Percentiles rank a stretch among this genome's conserved stretches.
Evolutionary conservation across 2,329 filamentous ascomycete species (phyloP).

Genomic region (Neonectria magnoliae): DNA sequence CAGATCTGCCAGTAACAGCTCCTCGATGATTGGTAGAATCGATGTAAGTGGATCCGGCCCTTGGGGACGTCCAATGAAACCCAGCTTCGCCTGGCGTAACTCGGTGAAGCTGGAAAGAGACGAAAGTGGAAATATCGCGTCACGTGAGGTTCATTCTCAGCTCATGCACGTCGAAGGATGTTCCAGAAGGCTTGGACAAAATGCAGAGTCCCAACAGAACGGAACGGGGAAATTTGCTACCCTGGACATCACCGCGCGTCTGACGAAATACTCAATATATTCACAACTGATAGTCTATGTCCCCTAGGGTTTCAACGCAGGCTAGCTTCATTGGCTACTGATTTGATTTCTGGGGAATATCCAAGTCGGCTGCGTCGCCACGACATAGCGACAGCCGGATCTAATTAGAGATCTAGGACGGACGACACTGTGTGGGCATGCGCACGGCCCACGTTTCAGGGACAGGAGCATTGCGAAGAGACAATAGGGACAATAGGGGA

Average conservation of each 20-base stretch:
- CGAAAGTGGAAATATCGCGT: slow-evolving; percentile 20
- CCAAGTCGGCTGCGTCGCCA: not conserved
- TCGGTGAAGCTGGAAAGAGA: slow-evolving; percentile 28
- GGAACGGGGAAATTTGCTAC: not conserved
- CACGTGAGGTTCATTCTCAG: slow-evolving; percentile 17
- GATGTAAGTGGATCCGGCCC: not conserved
- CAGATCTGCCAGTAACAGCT: not conserved
- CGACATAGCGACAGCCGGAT: slow-evolving; percentile 9
- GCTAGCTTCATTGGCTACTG: not conserved
- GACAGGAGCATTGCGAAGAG: slow-evolving; percentile 7
- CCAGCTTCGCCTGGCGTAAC: not conserved
- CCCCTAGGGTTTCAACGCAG: not conserved
- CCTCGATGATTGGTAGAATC: slow-evolving; percentile 10
- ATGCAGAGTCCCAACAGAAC: slow-evolving; percentile 1
- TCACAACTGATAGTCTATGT: not conserved
- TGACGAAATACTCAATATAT: not conserved
- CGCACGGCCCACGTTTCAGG: slow-evolving; percentile 24
- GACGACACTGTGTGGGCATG: slow-evolving; percentile 18
- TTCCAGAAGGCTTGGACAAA: slow-evolving; percentile 16
- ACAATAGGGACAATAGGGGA: slow-evolving; percentile 9
- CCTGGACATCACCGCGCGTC: not conserved
- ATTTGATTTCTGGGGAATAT: slow-evolving; percentile 11
- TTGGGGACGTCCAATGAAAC: slow-evolving; percentile 12
- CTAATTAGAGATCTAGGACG: slow-evolving; percentile 16
- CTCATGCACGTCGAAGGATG: slow-evolving; percentile 17